Evolutionary conservation across 306 rosid genomes (phyloP).

Genomic region (Pterocarpus santalinus): DNA sequence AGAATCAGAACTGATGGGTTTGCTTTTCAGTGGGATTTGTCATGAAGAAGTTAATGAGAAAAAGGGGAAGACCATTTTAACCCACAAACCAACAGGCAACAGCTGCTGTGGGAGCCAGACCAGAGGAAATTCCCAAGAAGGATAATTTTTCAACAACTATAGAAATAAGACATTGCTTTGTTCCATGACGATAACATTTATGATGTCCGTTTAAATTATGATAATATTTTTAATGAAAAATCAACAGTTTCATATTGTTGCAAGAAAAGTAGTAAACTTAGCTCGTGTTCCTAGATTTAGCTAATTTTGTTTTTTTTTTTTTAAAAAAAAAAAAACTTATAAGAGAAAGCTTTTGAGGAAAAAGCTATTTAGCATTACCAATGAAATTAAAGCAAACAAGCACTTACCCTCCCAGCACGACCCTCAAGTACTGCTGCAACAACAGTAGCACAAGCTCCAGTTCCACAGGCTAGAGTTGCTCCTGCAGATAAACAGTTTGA

Average conservation of each 20-base stretch:
- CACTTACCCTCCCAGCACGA: slow-evolving; percentile 79
- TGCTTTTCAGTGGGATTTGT: neutral
- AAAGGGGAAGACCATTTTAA: neutral
- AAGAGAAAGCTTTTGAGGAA: neutral
- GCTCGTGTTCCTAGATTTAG: neutral
- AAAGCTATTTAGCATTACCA: no score
- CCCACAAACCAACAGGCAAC: neutral
- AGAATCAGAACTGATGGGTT: neutral
- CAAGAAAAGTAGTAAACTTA: slow-evolving; percentile 28
- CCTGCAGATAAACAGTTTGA: slow-evolving; percentile 57
- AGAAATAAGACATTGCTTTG: neutral
- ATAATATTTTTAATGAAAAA: neutral
- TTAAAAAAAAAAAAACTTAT: neutral
- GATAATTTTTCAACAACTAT: neutral
- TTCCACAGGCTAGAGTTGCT: slow-evolving; percentile 96
- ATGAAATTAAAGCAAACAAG: neutral
- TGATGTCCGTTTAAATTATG: neutral
- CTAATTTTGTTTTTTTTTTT: no score
- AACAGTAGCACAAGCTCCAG: slow-evolving; percentile 95
- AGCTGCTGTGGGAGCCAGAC: neutral
- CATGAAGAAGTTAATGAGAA: slow-evolving; percentile 2
- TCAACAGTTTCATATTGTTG: slow-evolving; percentile 6
- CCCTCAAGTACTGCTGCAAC: slow-evolving; percentile 98
- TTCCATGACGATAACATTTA: neutral
- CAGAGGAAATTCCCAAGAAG: neutral